Conservation (phyloP, 495 filamentous ascomycete species). For the Annulohypoxylon maeteangense region DNA sequence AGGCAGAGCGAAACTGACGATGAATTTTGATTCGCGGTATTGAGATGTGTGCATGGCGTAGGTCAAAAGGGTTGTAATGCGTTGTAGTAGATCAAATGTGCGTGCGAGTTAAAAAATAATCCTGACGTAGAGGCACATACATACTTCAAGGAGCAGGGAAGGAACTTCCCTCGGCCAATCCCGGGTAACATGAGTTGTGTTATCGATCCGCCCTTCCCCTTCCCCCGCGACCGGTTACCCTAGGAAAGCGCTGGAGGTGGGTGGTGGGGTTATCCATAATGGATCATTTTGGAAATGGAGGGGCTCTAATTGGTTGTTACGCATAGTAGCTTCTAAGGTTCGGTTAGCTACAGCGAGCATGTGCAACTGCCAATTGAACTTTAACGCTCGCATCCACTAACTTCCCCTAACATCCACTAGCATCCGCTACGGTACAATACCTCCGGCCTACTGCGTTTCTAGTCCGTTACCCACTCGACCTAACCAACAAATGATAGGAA, state of each 20-base stretch:
- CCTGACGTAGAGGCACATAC: slow-evolving; percentile 39
- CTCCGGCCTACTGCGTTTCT: not conserved
- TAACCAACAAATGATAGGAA: not conserved
- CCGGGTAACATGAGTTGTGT: slow-evolving; percentile 42
- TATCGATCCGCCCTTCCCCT: slow-evolving; percentile 10
- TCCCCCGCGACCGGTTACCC: slow-evolving; percentile 10
- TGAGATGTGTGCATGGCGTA: slow-evolving; percentile 29
- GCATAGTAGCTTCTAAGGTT: slow-evolving; percentile 6
- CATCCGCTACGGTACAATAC: not conserved
- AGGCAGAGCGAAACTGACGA: slow-evolving; percentile 7
- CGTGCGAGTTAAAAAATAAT: slow-evolving; percentile 22
- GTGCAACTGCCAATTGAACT: not conserved
- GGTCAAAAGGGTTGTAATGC: slow-evolving; percentile 15
- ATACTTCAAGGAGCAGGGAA: slow-evolving; percentile 2
- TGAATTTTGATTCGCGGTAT: slow-evolving; percentile 18
- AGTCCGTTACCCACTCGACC: slow-evolving; percentile 3
- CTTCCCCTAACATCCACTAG: not conserved
- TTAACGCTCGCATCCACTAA: not conserved
- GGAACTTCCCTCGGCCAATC: slow-evolving; percentile 46
- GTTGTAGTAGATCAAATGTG: not conserved
- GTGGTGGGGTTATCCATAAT: slow-evolving; percentile 13
- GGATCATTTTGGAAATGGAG: slow-evolving; percentile 34
- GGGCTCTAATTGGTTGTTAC: slow-evolving; percentile 32
- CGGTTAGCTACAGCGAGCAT: slow-evolving; percentile 13
- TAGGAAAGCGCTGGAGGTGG: not conserved